phyloP scores from a whole-genome alignment of 2,329 filamentous ascomycete genomes.

The Penicillium sclerotiorum region DNA sequence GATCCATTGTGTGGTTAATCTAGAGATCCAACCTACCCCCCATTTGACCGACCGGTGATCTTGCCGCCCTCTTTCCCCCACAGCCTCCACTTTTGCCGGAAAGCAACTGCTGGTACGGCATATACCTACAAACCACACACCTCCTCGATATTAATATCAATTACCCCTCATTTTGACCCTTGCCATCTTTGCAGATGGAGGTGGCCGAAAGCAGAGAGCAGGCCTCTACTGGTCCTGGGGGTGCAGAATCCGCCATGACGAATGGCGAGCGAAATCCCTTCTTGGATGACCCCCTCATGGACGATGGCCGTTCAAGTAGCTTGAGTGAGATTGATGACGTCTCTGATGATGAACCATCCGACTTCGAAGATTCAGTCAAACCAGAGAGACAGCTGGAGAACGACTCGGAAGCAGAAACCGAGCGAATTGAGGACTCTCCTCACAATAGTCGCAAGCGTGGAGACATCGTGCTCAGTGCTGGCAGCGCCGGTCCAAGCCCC shows the following conservation, averaged over 20 bases:
- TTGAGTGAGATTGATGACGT: slow-evolving; percentile 90
- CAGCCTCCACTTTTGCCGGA: slow-evolving; percentile 22
- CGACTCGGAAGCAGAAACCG: slow-evolving; percentile 88
- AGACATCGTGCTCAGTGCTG: slow-evolving; percentile 63
- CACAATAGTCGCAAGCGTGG: slow-evolving; percentile 63
- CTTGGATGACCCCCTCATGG: slow-evolving; percentile 49
- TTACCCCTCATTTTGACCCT: neutral
- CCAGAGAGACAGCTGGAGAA: slow-evolving; percentile 62
- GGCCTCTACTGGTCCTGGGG: slow-evolving; percentile 37
- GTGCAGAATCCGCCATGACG: slow-evolving; percentile 35
- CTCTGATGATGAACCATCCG: slow-evolving; percentile 63
- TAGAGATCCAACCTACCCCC: slow-evolving; percentile 21
- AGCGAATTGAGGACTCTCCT: slow-evolving; percentile 88
- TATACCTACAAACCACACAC: neutral
- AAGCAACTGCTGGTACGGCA: slow-evolving; percentile 18
- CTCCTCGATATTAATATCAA: slow-evolving; percentile 3
- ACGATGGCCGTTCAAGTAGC: slow-evolving; percentile 81
- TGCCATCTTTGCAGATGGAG: slow-evolving; percentile 37
- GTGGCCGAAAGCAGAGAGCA: slow-evolving; percentile 41
- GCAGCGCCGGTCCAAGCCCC: slow-evolving; percentile 67
- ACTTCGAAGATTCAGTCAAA: slow-evolving; percentile 52
- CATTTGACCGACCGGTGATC: slow-evolving; percentile 20
- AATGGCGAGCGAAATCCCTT: slow-evolving; percentile 41
- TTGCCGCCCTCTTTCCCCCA: slow-evolving; percentile 20
- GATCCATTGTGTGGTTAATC: slow-evolving; percentile 23